Conservation (phyloP, 2,329 filamentous ascomycete species). For the Colletotrichum gloeosporioides region DNA sequence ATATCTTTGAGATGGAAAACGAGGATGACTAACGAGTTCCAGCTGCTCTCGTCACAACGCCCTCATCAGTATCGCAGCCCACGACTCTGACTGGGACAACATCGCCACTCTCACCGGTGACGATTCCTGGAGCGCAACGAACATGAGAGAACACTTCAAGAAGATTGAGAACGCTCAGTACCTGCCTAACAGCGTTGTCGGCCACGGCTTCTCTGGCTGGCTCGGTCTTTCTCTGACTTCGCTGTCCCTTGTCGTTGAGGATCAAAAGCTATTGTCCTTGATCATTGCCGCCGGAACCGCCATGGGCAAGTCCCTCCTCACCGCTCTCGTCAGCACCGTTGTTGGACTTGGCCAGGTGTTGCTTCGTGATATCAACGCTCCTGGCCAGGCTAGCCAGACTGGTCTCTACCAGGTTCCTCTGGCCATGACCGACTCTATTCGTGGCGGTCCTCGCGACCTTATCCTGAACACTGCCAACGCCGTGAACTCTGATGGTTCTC, state of each 20-base stretch:
- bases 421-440: background rate
- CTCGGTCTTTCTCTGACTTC: conserved; percentile 29
- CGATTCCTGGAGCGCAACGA: conserved; percentile 58
- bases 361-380: conserved; percentile 30
- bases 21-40: rapidly evolving
- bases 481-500: background rate
- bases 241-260: conserved; percentile 6
- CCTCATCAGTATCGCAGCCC: conserved; percentile 61
- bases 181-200: conserved; percentile 37
- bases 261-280: conserved; percentile 22
- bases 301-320: conserved; percentile 28
- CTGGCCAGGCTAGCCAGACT: background rate
- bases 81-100: conserved; percentile 63
- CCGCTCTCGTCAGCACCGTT: conserved; percentile 23
- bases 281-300: conserved; percentile 30
- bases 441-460: background rate
- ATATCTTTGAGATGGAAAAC: background rate
- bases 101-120: conserved; percentile 66
- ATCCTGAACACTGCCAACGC: conserved; percentile 10
- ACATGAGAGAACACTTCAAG: conserved; percentile 65
- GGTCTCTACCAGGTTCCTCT: conserved; percentile 2
- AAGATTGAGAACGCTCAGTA: conserved; percentile 63
- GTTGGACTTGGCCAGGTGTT: conserved; percentile 30
- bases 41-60: conserved; percentile 61
- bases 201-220: conserved; percentile 62